Evolutionary conservation across 352 stramenopile species (phyloP).

Genomic region (Globisporangium canariense): DNA sequence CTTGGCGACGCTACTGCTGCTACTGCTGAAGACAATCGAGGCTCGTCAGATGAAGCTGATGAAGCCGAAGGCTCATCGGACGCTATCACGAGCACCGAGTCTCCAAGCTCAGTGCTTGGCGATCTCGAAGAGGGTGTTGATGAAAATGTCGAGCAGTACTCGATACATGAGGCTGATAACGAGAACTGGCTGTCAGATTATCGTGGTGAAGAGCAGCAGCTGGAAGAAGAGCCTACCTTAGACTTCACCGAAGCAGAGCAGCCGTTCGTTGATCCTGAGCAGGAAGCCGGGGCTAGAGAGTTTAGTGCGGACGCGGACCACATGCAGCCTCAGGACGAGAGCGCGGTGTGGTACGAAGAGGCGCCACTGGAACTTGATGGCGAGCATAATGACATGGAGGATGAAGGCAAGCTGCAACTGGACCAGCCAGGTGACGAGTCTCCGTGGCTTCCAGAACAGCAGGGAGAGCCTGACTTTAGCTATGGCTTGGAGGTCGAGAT

Average conservation of each 20-base stretch:
- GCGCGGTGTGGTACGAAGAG: neutral
- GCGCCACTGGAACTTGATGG: neutral
- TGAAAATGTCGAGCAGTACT: neutral
- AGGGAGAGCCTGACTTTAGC: neutral
- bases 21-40: neutral
- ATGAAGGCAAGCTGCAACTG: neutral
- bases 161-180: neutral
- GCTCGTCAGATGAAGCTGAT: neutral
- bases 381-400: neutral
- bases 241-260: neutral
- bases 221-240: neutral
- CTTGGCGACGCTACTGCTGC: neutral
- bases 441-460: neutral
- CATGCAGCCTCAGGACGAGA: neutral
- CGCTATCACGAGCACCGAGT: neutral
- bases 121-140: neutral
- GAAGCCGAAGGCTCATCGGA: neutral
- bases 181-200: neutral
- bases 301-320: neutral
- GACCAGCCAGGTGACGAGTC: neutral
- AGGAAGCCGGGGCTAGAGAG: neutral
- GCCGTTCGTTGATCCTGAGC: neutral
- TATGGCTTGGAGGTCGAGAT: neutral
- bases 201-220: neutral
- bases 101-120: neutral